phyloP scores from a whole-genome alignment of 1,284 basidiomycete species.

The Boletus mariae region DNA sequence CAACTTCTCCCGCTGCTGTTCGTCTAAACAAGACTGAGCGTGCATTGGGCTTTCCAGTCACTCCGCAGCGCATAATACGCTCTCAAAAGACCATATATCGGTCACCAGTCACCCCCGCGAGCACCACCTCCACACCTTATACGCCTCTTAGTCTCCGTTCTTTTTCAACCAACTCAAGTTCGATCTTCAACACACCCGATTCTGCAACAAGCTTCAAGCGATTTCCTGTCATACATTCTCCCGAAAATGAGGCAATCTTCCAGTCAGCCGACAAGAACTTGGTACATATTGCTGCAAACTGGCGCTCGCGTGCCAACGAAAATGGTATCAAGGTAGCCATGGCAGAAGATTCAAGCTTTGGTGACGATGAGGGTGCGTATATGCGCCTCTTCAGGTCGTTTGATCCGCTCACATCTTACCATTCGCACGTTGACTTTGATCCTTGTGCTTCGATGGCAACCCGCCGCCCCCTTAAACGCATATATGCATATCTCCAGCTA shows the following conservation, averaged over 20 bases:
- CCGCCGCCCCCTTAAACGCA: constrained; percentile 8
- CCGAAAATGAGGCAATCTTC: constrained; percentile 17
- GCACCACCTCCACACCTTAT: constrained; percentile 50
- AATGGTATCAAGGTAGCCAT: constrained; percentile 65
- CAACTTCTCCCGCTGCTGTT: constrained; percentile 42
- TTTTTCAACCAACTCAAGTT: constrained; percentile 50
- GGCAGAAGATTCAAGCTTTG: constrained; percentile 48
- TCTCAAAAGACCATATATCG: constrained; percentile 36
- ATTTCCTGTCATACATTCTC: constrained; percentile 33
- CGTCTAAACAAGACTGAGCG: constrained; percentile 39
- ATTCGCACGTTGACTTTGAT: constrained; percentile 8
- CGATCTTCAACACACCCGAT: constrained; percentile 53
- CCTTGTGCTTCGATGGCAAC: constrained; percentile 4
- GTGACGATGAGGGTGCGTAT: constrained; percentile 49
- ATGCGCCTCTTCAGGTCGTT: constrained; percentile 26
- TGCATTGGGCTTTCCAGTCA: constrained; percentile 36
- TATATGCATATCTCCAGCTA: constrained; percentile 42
- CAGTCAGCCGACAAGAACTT: constrained; percentile 41
- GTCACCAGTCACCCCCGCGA: constrained; percentile 44
- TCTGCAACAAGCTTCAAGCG: constrained; percentile 38
- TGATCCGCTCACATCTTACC: constrained; percentile 19
- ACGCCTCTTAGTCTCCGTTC: constrained; percentile 66
- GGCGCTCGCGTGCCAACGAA: constrained; percentile 67
- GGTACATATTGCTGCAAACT: constrained; percentile 63
- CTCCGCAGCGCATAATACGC: constrained; percentile 44